Evolutionary conservation across 2,329 filamentous ascomycete species (phyloP).

Genomic region (Neofusicoccum parvum): DNA sequence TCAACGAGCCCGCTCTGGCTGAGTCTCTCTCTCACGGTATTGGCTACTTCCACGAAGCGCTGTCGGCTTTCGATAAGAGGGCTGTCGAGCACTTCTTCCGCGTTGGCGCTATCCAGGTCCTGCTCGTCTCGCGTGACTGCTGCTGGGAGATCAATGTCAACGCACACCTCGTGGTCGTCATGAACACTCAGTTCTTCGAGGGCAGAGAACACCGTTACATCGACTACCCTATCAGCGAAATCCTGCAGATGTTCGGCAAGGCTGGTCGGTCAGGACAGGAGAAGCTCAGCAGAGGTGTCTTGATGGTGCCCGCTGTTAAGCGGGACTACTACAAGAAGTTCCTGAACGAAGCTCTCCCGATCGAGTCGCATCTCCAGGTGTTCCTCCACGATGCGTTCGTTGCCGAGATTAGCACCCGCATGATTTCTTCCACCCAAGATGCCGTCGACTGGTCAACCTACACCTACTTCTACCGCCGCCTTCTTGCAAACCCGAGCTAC

Average conservation of each 20-base stretch:
- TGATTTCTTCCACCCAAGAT: slow-evolving; percentile 92
- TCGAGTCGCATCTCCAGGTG: slow-evolving; percentile 90
- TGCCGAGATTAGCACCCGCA: slow-evolving; percentile 94
- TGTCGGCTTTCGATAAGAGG: slow-evolving; percentile 84
- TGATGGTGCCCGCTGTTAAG: slow-evolving; percentile 94
- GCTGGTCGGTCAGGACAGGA: slow-evolving; percentile 78
- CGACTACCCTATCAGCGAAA: slow-evolving; percentile 91
- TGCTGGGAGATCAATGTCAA: slow-evolving; percentile 93
- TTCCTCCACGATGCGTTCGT: slow-evolving; percentile 96
- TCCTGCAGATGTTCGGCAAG: slow-evolving; percentile 97
- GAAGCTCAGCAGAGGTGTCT: slow-evolving; percentile 81
- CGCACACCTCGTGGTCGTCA: slow-evolving; percentile 89
- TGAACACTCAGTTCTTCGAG: slow-evolving; percentile 98
- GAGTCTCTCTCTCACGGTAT: slow-evolving; percentile 92
- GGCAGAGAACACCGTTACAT: slow-evolving; percentile 96
- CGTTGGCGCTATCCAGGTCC: slow-evolving; percentile 84
- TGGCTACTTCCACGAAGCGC: slow-evolving; percentile 94
- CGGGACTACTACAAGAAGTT: slow-evolving; percentile 99
- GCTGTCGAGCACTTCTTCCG: slow-evolving; percentile 92
- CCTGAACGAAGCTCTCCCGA: slow-evolving; percentile 89
- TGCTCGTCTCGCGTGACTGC: slow-evolving; percentile 81
- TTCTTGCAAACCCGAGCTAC: slow-evolving; percentile 94
- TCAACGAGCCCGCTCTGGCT: slow-evolving; percentile 84
- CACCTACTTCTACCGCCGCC: slow-evolving; percentile 94
- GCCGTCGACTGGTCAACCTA: slow-evolving; percentile 98